Evolutionary conservation across 2,329 filamentous ascomycete species (phyloP).

Genomic region (Calonectria pauciramosa): DNA sequence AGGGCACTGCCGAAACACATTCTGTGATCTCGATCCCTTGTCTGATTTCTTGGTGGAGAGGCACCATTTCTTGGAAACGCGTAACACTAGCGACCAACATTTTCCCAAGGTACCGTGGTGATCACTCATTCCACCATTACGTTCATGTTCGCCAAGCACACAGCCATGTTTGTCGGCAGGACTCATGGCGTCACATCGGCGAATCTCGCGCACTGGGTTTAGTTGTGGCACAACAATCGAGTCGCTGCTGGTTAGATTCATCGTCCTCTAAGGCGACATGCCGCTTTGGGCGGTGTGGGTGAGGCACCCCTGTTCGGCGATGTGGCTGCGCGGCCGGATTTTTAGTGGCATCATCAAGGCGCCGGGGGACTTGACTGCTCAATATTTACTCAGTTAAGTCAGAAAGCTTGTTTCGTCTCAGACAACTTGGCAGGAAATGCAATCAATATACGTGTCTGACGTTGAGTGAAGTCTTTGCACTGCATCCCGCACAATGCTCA

Average conservation of each 20-base stretch:
- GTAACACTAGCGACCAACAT: constrained; percentile 20
- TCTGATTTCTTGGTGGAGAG: constrained; percentile 19
- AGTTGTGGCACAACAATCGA: constrained; percentile 33
- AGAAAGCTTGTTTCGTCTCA: constrained; percentile 24
- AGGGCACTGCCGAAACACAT: constrained; percentile 8
- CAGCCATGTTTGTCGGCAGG: constrained; percentile 27
- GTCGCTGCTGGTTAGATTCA: constrained; percentile 33
- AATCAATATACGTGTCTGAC: neutral
- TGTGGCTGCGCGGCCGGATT: constrained; percentile 28
- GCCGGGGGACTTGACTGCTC: constrained; percentile 7
- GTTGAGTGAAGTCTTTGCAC: neutral
- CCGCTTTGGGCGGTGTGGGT: constrained; percentile 39
- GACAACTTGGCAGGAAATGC: neutral
- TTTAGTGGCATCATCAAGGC: constrained; percentile 10
- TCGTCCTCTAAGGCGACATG: constrained; percentile 30
- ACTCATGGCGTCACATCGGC: constrained; percentile 29
- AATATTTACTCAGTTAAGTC: constrained; percentile 38
- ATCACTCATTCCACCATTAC: constrained; percentile 24
- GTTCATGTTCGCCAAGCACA: constrained; percentile 14
- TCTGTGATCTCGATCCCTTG: constrained; percentile 40
- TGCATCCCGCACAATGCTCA: neutral
- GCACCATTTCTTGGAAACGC: constrained; percentile 28
- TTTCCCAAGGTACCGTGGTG: constrained; percentile 7
- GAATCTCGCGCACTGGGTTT: constrained; percentile 31
- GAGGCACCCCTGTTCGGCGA: constrained; percentile 28